Evolutionary conservation across 257 asterid genomes (phyloP).

Genomic region (Jasminum sambac): DNA sequence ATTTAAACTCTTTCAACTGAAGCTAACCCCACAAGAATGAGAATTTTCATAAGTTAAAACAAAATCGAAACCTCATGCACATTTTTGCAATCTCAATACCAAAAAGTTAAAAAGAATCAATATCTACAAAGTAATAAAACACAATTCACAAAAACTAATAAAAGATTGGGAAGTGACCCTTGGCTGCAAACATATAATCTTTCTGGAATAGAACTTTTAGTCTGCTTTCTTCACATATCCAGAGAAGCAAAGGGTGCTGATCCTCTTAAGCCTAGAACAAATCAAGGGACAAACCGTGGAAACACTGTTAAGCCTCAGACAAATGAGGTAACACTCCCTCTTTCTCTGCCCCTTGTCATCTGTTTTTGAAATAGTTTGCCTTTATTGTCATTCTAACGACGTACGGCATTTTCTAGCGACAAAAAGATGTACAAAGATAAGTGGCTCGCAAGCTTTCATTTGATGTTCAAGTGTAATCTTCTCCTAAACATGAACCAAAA

Average conservation of each 20-base stretch:
- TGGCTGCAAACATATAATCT: not conserved
- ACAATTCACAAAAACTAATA: not conserved
- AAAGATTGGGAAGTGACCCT: not conserved
- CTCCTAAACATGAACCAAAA: not conserved
- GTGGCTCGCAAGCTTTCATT: not conserved
- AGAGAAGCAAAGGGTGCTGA: not conserved
- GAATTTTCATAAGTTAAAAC: not conserved
- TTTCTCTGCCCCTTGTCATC: not conserved
- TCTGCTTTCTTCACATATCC: not conserved
- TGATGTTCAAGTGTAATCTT: not conserved
- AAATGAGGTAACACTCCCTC: not conserved
- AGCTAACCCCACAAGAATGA: constrained; percentile 1
- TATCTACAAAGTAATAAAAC: not conserved
- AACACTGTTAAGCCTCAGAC: not conserved
- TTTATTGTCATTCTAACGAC: not conserved
- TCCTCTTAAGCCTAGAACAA: not conserved
- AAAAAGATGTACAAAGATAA: not conserved
- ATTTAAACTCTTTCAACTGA: constrained; percentile 1
- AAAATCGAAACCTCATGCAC: not conserved
- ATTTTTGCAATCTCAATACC: not conserved
- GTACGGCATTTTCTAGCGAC: not conserved
- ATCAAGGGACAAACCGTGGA: not conserved
- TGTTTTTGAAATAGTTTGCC: not conserved
- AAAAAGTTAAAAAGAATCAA: not conserved
- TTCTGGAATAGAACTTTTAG: not conserved